Evolutionary conservation across 768 basidiomycete species (phyloP).

Genomic region (Tubosaeta sp.): DNA sequence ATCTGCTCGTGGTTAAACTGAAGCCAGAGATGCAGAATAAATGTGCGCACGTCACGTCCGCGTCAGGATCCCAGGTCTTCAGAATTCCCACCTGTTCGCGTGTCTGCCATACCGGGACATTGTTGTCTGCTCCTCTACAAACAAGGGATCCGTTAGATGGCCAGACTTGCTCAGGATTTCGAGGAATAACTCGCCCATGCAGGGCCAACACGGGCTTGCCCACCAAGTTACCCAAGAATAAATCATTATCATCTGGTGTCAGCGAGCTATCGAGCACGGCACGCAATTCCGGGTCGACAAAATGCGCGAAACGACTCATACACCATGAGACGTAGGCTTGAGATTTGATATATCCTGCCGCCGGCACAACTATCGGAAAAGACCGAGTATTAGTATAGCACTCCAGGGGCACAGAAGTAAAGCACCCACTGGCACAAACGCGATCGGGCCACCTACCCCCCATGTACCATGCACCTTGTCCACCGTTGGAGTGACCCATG

Average conservation of each 20-base stretch:
- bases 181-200: constrained; percentile 55
- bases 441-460: constrained; percentile 75
- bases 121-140: constrained; percentile 71
- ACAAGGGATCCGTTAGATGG: background rate
- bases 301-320: constrained; percentile 71
- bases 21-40: background rate
- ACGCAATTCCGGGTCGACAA: constrained; percentile 68
- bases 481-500: constrained; percentile 92
- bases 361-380: constrained; percentile 62
- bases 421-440: constrained; percentile 53
- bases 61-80: constrained; percentile 50
- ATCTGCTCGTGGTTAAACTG: constrained; percentile 33
- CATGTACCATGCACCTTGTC: constrained; percentile 84
- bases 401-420: background rate
- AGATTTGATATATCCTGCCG: constrained; percentile 82
- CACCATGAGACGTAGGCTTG: constrained; percentile 78
- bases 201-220: constrained; percentile 68
- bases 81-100: constrained; percentile 60
- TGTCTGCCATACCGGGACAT: constrained; percentile 86
- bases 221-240: constrained; percentile 76
- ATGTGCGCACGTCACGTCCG: constrained; percentile 48
- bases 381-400: background rate
- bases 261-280: constrained; percentile 71
- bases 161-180: background rate
- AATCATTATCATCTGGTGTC: constrained; percentile 82